These are phyloP conservation scores for Backusella circina DNA, from an alignment of 192 early-diverging fungal species.

Conservation along the genomic window DNA sequence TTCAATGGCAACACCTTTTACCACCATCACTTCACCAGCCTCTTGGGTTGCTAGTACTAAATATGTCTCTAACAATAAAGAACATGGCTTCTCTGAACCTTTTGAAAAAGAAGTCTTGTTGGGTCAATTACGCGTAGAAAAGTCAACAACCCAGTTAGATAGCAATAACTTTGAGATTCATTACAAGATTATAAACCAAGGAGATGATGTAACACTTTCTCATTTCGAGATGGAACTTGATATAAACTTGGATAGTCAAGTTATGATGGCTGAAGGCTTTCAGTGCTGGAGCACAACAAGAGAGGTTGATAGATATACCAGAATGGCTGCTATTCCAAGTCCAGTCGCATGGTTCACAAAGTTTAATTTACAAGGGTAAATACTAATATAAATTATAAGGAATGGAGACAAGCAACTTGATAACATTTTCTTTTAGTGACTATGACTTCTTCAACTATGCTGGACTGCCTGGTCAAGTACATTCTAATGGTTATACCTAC, in stretches of 20 bases:
- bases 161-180: constrained; percentile 2
- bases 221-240: constrained; percentile 12
- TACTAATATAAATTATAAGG: neutral
- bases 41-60: neutral
- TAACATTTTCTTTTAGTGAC: constrained; percentile 15
- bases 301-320: constrained; percentile 25
- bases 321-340: constrained; percentile 32
- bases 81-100: neutral
- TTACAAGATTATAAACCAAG: constrained; percentile 1
- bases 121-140: neutral
- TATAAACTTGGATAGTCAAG: constrained; percentile 18
- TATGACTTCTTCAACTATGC: constrained; percentile 42
- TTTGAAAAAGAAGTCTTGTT: neutral
- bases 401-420: neutral
- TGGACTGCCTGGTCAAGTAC: constrained; percentile 35
- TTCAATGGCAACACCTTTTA: neutral
- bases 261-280: constrained; percentile 47
- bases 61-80: neutral
- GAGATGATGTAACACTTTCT: neutral
- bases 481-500: constrained; percentile 38
- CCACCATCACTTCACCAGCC: neutral
- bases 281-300: constrained; percentile 43
- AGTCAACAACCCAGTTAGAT: neutral
- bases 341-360: constrained; percentile 31
- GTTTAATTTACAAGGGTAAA: constrained; percentile 35